phyloP scores from a whole-genome alignment of 352 stramenopile species.

The Pythium rhizo-oryzae region DNA sequence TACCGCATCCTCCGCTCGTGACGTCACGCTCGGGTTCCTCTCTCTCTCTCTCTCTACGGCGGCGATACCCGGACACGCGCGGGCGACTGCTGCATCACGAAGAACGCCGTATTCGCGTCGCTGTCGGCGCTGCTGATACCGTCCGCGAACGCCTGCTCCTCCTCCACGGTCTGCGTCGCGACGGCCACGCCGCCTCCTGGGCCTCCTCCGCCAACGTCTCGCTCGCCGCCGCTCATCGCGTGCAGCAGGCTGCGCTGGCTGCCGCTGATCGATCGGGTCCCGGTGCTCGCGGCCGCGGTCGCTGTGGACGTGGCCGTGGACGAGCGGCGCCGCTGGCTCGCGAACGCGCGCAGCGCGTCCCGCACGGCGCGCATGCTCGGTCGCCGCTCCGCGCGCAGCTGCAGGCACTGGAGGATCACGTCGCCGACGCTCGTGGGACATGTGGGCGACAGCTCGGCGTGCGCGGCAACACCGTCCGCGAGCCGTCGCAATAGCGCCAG shows the following conservation, averaged over 20 bases:
- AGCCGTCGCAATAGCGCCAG: slow-evolving; percentile 17
- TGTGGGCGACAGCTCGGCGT: slow-evolving; percentile 6
- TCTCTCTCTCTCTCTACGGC: neutral
- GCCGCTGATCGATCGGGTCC: slow-evolving; percentile 2
- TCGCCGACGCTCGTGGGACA: slow-evolving; percentile 17
- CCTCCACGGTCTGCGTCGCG: slow-evolving; percentile 6
- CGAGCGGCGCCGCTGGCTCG: slow-evolving; percentile 1
- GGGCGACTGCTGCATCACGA: slow-evolving; percentile 20
- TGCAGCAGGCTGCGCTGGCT: slow-evolving; percentile 7
- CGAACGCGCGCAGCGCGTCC: slow-evolving; percentile 12
- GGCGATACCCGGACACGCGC: neutral
- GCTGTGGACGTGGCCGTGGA: slow-evolving; percentile 6
- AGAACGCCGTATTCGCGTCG: slow-evolving; percentile 14
- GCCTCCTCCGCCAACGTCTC: neutral
- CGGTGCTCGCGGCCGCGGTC: neutral
- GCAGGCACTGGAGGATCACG: slow-evolving; percentile 23
- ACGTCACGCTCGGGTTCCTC: no score
- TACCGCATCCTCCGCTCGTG: no score
- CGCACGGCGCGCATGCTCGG: slow-evolving; percentile 14
- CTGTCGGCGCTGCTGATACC: slow-evolving; percentile 14
- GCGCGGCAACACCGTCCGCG: neutral
- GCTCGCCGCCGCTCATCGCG: neutral
- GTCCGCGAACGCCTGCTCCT: slow-evolving; percentile 4
- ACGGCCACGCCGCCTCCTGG: neutral
- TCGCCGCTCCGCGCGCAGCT: slow-evolving; percentile 5